Base-by-base conservation (phyloP, 2,329 filamentous ascomycete species). In the Neonectria sp. region DNA sequence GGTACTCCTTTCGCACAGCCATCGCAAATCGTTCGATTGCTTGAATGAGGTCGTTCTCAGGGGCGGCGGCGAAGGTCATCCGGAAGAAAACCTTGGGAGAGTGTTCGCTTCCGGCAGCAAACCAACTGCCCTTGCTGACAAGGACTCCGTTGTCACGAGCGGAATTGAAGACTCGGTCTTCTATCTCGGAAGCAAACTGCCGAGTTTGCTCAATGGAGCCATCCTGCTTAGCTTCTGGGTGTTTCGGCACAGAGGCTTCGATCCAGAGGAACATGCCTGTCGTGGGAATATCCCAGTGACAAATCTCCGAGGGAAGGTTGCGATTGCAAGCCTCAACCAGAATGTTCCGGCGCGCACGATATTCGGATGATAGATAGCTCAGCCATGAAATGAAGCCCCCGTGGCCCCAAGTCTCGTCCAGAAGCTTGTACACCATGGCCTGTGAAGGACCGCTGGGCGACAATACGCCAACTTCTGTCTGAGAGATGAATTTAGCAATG, bases 221-320 rank as follows among this genome's bases (percentile, higher is more conserved):
- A 35, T 33, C 29, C 11, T 7, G 15, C 40, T 35, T n/a, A 3
- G 49, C 27, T 71, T 92, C 85, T 1, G 51, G 51, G 29, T 53
- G 51, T 17, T 35, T 35, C 12, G 31, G 51, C 6, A 53, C n/a
- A 11, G 51, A 35, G 24, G 94, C 81, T 63, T 86, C 83, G 61
- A 94, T 81, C 92, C 92, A 94, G 79, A 92, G 89, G 86, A 97
- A 98, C 95, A 97, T 97, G 76, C 94, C 94, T 1, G 93, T 92
- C 68, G 86, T 87, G 1, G 94, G 94, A 1, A 91, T 86, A 21
- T 84, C 87, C 93, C 94, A 97, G 76, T 84, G 88, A 27, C 93
- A 91, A 24, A 97, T 83, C 15, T 91, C 89, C 33, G 79, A 82
- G 0, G 94, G 94, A 31, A 97, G 81, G 71, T 91, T 87, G 72